Base-by-base conservation (phyloP, 2,329 filamentous ascomycete genomes). In the Dactylellina parvicollis region DNA sequence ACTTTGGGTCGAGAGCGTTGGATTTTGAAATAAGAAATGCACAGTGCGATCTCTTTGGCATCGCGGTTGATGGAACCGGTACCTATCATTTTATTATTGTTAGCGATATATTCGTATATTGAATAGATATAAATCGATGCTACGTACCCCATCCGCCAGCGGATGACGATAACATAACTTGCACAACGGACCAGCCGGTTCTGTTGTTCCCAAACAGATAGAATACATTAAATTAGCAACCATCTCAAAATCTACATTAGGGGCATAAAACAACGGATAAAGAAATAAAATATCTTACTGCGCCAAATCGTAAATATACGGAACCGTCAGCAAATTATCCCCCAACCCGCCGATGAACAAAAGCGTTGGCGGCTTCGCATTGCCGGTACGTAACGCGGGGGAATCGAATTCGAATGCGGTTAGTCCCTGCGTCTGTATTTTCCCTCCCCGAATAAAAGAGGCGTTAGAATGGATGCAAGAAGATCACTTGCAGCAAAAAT, bases 311-410 rank as follows among this genome's bases (percentile, higher is more conserved):
- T 52, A 18, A 4, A 73, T 47, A 73, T 90, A 91, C 1, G 84
- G 81, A 7, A 90, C 84, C 0, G 87, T 88, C 75, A 90, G 86
- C 67, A 89, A 86, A 3, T 89, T 89, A 79, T 92, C 90, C 46
- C 85, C 85, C 12, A 92, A 85, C 40, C 90, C 90, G 74, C 88
- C 89, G 74, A 92, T 84, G 81, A 89, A 90, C 74, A 92, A 80
- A 65, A 92, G 80, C 40, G 69, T 73, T 38, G 55, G 20, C 54
- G 55, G 60, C 44, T 73, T 73, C n/a, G 18, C 59, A 46, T 42
- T 40, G 18, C 49, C 56, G 42, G 16, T 24, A 20, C 55, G 54
- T 28, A 71, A 57, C 18, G 24, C 66, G 20, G 57, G 57, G n/a
- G 57, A 62, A 52, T 71, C 66, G 20, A 71, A 71, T 30, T 71